Conservation (phyloP, 768 basidiomycete genomes). For the Gautieria morchelliformis region DNA sequence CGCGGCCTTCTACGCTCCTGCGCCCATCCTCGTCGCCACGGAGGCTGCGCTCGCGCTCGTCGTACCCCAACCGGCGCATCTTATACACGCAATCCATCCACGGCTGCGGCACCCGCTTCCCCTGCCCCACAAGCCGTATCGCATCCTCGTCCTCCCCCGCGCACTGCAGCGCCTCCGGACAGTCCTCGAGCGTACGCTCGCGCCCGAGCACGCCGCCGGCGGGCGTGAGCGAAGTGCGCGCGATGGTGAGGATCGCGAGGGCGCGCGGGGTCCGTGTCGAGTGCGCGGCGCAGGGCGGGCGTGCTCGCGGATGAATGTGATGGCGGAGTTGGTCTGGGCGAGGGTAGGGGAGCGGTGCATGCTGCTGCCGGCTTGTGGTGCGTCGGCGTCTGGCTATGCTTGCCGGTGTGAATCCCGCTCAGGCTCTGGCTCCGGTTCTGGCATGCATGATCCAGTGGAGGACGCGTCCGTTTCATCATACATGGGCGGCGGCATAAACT, state of each 20-base stretch:
- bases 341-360: slow-evolving; percentile 9
- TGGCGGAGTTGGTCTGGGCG: slow-evolving; percentile 39
- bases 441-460: neutral
- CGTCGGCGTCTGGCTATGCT: slow-evolving; percentile 17
- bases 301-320: slow-evolving; percentile 65
- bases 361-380: neutral
- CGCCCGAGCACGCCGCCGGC: slow-evolving; percentile 47
- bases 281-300: slow-evolving; percentile 44
- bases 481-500: slow-evolving; percentile 62
- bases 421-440: neutral
- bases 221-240: slow-evolving; percentile 35
- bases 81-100: slow-evolving; percentile 46
- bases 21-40: slow-evolving; percentile 26
- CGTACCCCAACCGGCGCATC: slow-evolving; percentile 47
- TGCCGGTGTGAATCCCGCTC: slow-evolving; percentile 27
- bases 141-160: slow-evolving; percentile 42
- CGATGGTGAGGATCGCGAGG: slow-evolving; percentile 62
- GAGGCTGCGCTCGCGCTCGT: slow-evolving; percentile 19
- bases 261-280: slow-evolving; percentile 64
- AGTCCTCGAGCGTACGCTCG: slow-evolving; percentile 45
- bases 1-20: slow-evolving; percentile 51
- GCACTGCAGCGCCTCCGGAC: slow-evolving; percentile 46
- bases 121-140: slow-evolving; percentile 29
- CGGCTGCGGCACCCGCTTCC: slow-evolving; percentile 29
- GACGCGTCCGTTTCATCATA: slow-evolving; percentile 32